Conservation (phyloP, 371 early-diverging fungal genomes). For the Mucor velutinosus region DNA sequence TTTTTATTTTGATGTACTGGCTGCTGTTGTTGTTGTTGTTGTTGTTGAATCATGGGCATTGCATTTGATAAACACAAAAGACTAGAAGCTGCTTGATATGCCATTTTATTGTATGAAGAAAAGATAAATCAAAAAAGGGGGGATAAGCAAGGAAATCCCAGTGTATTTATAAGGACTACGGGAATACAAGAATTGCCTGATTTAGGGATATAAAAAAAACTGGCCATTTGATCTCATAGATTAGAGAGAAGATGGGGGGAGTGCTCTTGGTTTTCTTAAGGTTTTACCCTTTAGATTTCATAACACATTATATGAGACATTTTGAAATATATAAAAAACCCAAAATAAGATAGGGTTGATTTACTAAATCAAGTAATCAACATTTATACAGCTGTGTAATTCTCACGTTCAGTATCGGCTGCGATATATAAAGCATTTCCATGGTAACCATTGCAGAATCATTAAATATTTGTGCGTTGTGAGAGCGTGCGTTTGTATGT, state of each 20-base stretch:
- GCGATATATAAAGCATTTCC: background rate
- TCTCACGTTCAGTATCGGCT: constrained; percentile 1
- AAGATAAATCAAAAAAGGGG: constrained; percentile 11
- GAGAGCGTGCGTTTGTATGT: background rate
- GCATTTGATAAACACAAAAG: constrained; percentile 42
- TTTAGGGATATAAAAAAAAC: constrained; percentile 7
- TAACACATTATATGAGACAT: constrained; percentile 2
- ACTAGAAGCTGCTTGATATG: constrained; percentile 37
- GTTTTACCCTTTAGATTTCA: constrained; percentile 6
- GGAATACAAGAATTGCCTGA: constrained; percentile 14
- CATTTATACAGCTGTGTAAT: background rate
- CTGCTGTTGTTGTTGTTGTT: background rate
- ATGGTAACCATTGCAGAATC: background rate
- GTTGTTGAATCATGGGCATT: constrained; percentile 1
- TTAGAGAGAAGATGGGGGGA: constrained; percentile 6
- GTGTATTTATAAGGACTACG: constrained; percentile 18
- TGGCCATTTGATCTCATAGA: constrained; percentile 8
- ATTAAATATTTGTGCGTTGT: background rate
- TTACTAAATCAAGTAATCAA: background rate
- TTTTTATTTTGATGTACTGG: constrained; percentile 10
- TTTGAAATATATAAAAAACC: background rate
- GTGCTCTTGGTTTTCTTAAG: background rate
- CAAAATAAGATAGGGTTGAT: constrained; percentile 5
- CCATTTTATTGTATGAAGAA: constrained; percentile 14
- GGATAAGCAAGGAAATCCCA: background rate